phyloP scores from a whole-genome alignment of 208 protist species.

The Crithidia thermophila region DNA sequence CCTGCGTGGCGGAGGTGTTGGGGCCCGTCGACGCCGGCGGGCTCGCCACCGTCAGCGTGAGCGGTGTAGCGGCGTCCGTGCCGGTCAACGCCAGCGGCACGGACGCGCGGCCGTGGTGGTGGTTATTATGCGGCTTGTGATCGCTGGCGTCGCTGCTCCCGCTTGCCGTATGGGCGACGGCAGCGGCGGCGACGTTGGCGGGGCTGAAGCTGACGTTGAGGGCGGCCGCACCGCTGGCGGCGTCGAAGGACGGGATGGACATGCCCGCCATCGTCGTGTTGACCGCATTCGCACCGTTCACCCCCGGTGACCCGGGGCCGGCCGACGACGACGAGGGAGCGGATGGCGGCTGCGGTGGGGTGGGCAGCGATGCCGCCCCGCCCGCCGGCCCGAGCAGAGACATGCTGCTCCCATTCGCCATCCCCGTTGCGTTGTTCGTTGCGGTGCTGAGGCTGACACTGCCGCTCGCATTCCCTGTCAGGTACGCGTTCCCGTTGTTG shows the following conservation, averaged over 20 bases:
- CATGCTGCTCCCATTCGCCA: background rate
- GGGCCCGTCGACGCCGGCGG: too few relatives aligned
- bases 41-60: background rate
- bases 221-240: background rate
- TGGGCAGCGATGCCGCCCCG: too few relatives aligned
- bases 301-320: too few relatives aligned
- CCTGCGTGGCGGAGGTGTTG: background rate
- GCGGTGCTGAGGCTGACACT: slow-evolving; percentile 5
- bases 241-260: slow-evolving; percentile 6
- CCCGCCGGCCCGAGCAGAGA: background rate
- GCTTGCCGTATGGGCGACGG: background rate
- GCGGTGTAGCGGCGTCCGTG: background rate
- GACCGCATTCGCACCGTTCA: too few relatives aligned
- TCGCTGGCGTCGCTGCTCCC: background rate
- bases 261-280: background rate
- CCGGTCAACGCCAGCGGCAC: background rate
- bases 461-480: background rate
- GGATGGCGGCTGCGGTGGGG: too few relatives aligned
- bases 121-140: background rate
- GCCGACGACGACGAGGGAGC: too few relatives aligned
- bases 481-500: background rate
- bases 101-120: background rate
- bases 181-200: background rate
- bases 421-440: background rate
- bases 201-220: slow-evolving; percentile 11